Percentiles rank a stretch among this genome's conserved stretches.
Evolutionary conservation across 164 flowering plant species (phyloP).

Genomic region (Sextonia rubra): DNA sequence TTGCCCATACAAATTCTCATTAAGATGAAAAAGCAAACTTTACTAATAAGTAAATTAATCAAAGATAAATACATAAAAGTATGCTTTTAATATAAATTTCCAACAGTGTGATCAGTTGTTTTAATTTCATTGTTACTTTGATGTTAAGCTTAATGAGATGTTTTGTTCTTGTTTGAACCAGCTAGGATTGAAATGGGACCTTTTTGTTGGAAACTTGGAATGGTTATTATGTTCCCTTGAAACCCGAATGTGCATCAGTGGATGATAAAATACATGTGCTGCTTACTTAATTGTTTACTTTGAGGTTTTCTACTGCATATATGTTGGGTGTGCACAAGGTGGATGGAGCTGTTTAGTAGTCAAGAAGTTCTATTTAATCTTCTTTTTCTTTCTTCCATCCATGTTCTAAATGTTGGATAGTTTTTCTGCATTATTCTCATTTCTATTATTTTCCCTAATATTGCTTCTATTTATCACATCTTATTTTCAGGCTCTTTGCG

Average conservation of each 20-base stretch:
- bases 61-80: no score
- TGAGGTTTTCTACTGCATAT: not conserved
- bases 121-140: not conserved
- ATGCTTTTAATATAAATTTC: no score
- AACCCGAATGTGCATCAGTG: not conserved
- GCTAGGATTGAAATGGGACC: not conserved
- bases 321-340: not conserved
- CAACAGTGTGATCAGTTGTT: not conserved
- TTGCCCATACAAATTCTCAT: no score
- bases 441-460: not conserved
- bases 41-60: no score
- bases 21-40: no score
- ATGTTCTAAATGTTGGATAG: not conserved
- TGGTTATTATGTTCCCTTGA: not conserved
- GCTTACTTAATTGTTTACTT: not conserved
- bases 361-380: not conserved
- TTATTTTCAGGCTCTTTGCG: slow-evolving; percentile 51
- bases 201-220: not conserved
- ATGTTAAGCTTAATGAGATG: not conserved
- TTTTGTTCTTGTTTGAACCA: not conserved
- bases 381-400: not conserved
- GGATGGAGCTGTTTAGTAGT: not conserved
- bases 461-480: not conserved
- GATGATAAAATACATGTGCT: not conserved
- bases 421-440: not conserved